Base-by-base conservation (phyloP, 352 stramenopile species). In the Salisapilia sapeloensis region DNA sequence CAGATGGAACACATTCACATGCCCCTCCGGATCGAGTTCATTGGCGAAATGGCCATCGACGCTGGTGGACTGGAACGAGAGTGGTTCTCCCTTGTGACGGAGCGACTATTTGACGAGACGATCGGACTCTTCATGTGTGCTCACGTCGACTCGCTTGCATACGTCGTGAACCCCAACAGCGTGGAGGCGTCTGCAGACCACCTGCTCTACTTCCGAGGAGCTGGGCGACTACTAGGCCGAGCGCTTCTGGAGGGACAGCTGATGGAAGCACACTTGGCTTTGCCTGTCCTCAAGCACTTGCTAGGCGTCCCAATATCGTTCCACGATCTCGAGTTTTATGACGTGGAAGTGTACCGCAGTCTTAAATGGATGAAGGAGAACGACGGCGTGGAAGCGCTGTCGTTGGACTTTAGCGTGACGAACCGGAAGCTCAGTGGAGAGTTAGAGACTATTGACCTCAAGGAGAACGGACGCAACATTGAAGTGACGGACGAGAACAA, bases 191-290 rank as follows among this genome's bases (percentile, higher is more conserved):
- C 67, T 40, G 87, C 92, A 1, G 75, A 98, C 45, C 92, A 99
- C 50, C 48, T 98, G 40, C 57, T 95, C n/a, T 98, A 97, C 60
- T 98, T 98, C 56, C 85, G 92, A 32, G 95, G 96, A 38, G 69
- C 93, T 0, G 93, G 91, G 2, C 69, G 92, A 5, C 58, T 99
- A 7, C 55, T 99, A 41, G 94, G 92, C 18, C 96, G 96, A 44
- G 93, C 94, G 19, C 51, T 98, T 22, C 64, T 95, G 8, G 96
- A 99, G 56, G 94, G 94, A 1, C 96, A 96, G 45, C 46, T 91
- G 34, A 77, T 92, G 48, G 74, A 70, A 33, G 76, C 71, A 10
- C 74, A 82, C 40, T 48, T 95, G 43, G 72, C 77, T 14, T 45
- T 90, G 29, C 78, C 78, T 1, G 49, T 95, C 40, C 56, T 93